Conservation (phyloP, 1,284 basidiomycete genomes). For the Sanghuangporus weigelae region DNA sequence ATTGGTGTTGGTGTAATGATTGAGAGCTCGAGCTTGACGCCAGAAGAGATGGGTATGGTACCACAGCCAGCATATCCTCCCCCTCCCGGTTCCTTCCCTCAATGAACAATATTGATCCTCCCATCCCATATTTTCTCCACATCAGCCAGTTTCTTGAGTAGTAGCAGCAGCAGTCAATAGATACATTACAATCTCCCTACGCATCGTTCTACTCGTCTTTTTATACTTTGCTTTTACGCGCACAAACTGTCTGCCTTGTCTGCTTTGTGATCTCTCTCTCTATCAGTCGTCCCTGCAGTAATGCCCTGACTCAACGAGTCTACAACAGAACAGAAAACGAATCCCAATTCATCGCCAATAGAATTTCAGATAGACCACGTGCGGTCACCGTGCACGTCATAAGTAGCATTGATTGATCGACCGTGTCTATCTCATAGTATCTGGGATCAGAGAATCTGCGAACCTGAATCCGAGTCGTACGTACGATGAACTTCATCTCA, state of each 20-base stretch:
- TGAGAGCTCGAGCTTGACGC: constrained; percentile 73
- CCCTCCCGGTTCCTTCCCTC: constrained; percentile 12
- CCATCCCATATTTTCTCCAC: background rate
- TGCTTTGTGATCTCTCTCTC: background rate
- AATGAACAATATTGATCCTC: background rate
- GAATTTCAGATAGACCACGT: background rate
- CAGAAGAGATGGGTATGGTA: constrained; percentile 73
- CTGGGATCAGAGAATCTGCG: too few relatives aligned
- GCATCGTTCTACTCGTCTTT: constrained; percentile 2
- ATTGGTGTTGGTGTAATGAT: constrained; percentile 97
- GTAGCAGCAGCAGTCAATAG: constrained; percentile 7
- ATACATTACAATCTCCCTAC: constrained; percentile 13
- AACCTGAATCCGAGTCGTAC: background rate
- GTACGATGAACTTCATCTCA: background rate
- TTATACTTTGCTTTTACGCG: background rate
- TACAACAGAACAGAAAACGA: background rate
- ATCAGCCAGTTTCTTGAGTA: background rate
- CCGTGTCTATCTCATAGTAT: too few relatives aligned
- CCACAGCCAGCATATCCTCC: constrained; percentile 37
- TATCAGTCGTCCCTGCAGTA: background rate
- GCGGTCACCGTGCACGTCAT: background rate
- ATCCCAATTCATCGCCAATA: background rate
- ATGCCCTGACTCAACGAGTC: background rate
- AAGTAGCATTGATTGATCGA: background rate
- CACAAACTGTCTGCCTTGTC: background rate